These are phyloP conservation scores for Spergularia azorica DNA, from an alignment of 179 eudicot species.

Conservation along the genomic window DNA sequence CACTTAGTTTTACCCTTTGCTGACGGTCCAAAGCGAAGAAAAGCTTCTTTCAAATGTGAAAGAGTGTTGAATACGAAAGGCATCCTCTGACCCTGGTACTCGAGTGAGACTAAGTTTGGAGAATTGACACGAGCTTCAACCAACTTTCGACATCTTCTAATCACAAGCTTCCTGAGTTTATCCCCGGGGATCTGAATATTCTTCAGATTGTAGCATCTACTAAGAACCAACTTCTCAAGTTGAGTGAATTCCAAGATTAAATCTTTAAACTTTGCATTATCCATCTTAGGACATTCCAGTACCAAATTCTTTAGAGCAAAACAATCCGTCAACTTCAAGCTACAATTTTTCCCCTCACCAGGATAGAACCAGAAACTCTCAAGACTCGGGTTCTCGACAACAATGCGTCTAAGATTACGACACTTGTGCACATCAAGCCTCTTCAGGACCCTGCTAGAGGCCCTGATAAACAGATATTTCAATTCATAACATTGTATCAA, in stretches of 20 bases:
- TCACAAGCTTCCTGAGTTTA: conserved; percentile 25
- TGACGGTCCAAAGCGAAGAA: conserved; percentile 19
- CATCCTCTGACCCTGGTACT: conserved; percentile 32
- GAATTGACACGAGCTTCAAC: conserved; percentile 14
- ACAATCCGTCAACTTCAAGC: conserved; percentile 33
- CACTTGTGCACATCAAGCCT: conserved; percentile 54
- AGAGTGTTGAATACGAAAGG: conserved; percentile 19
- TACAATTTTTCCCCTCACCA: conserved; percentile 18
- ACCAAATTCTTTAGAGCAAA: conserved; percentile 40
- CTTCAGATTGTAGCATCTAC: conserved; percentile 23
- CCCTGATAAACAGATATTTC: conserved; percentile 22
- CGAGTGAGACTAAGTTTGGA: conserved; percentile 27
- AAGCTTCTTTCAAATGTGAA: conserved; percentile 21
- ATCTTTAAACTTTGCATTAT: conserved; percentile 34
- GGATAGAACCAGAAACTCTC: conserved; percentile 40
- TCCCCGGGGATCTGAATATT: conserved; percentile 15
- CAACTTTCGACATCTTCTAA: conserved; percentile 26
- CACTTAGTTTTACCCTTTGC: conserved; percentile 1
- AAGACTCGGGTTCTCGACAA: conserved; percentile 36
- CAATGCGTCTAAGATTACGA: conserved; percentile 23
- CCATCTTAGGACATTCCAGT: conserved; percentile 40
- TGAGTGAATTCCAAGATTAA: conserved; percentile 23
- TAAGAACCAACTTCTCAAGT: conserved; percentile 34
- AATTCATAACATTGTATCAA: conserved; percentile 39
- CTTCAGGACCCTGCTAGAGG: conserved; percentile 28